Percentiles rank a stretch among this genome's conserved stretches.
Conservation (phyloP, 2,329 filamentous ascomycete species). For the Purpureocillium takamizusanense region DNA sequence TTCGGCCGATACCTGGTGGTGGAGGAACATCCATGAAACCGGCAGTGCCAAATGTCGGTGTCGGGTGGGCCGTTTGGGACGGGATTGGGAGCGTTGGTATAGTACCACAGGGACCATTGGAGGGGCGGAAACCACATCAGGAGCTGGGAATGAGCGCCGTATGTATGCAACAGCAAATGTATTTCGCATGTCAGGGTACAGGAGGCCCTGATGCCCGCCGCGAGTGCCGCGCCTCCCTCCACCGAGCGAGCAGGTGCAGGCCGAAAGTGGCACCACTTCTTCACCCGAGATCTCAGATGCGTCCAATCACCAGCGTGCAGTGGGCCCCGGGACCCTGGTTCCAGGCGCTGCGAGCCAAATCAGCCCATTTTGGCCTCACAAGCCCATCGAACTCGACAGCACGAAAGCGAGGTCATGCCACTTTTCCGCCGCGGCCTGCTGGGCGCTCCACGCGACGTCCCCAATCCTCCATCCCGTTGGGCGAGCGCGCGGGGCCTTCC, state of each 20-base stretch:
- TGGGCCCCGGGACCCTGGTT: conserved; percentile 2
- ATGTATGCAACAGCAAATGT: too few species aligned
- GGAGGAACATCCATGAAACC: too few species aligned
- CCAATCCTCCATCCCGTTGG: too few species aligned
- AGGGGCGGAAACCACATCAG: too few species aligned
- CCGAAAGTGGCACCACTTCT: conserved; percentile 4
- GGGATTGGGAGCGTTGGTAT: too few species aligned
- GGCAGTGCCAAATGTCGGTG: too few species aligned
- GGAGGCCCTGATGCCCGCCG: not conserved
- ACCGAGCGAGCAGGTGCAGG: not conserved
- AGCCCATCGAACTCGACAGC: conserved; percentile 17
- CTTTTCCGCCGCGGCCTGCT: conserved; percentile 13
- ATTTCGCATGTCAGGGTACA: not conserved
- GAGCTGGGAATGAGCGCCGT: too few species aligned
- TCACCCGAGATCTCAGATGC: conserved; percentile 1
- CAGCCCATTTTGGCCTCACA: conserved; percentile 26
- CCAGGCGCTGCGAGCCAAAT: conserved; percentile 14
- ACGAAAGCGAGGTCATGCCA: conserved; percentile 24
- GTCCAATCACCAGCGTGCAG: conserved; percentile 4
- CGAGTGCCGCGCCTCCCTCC: not conserved
- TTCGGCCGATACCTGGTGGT: too few species aligned
- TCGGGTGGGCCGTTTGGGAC: too few species aligned
- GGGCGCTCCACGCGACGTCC: not conserved
- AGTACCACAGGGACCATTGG: too few species aligned
- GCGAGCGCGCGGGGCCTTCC: too few species aligned